A percentile compares a stretch with the other conserved stretches of the same genome.
Evolutionary conservation across 2,329 filamentous ascomycete species (phyloP).

Genomic region (Ceratocystis harringtonii): DNA sequence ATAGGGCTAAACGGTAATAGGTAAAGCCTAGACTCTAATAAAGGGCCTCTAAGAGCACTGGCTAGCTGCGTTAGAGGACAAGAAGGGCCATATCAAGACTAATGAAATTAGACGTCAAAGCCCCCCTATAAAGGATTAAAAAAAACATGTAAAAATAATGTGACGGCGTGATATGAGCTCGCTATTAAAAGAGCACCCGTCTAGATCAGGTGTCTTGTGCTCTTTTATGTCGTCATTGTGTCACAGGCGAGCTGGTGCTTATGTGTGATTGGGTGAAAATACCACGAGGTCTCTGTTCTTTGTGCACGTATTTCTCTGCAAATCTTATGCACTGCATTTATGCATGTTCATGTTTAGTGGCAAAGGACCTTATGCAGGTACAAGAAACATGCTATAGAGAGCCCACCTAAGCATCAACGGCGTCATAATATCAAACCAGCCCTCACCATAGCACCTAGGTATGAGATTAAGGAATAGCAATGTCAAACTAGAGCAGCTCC

Average conservation of each 20-base stretch:
- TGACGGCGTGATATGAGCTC: neutral
- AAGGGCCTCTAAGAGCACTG: neutral
- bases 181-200: neutral
- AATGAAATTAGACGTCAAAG: neutral
- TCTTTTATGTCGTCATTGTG: slow-evolving; percentile 1
- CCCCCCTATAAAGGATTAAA: neutral
- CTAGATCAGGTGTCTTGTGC: neutral
- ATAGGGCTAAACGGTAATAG: neutral
- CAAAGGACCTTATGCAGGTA: neutral
- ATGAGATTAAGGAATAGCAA: neutral
- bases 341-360: neutral
- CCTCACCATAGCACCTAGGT: neutral
- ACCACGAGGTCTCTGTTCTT: neutral
- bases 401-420: no score
- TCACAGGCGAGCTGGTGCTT: neutral
- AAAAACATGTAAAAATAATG: neutral
- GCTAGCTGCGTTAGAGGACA: neutral
- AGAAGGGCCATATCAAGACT: neutral
- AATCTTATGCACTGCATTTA: no score
- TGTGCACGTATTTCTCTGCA: no score
- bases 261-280: neutral
- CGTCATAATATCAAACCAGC: no score
- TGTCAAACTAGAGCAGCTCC: neutral
- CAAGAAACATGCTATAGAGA: neutral
- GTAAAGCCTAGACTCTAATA: neutral